Evolutionary conservation across 345 rosid species (phyloP), one percentile per base, ranked within the genome.

Genomic region (Gossypium raimondii): DNA sequence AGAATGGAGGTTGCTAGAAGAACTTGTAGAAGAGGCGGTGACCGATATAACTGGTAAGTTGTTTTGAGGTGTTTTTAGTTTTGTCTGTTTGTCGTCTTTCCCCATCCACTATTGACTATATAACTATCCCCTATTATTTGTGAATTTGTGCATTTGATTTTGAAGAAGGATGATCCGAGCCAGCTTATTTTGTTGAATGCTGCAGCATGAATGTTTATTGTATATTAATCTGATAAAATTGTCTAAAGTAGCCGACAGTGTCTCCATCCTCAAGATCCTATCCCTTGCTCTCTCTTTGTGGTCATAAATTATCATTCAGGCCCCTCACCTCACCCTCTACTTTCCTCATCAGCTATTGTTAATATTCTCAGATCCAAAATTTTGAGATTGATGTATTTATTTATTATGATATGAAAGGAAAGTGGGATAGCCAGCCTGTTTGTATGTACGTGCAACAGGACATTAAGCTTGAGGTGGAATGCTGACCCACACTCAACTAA

Each of bases 21-120:
- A 96, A 77, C 90, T 93, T 58, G 89, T 93, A 74, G 88, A 88
- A 76, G 98, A 96, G 76, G 85, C 92, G 52, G 95, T 93, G 66
- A 79, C 78, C 17, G 92, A 87, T 69, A 70, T 89, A 78, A 80
- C 85, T 60, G 81, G 80, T 68, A 76, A 80, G 75, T 68, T 70
- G 61, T 77, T 74, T 67, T 75, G 77, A 81, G 72, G 75, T 41
- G 7, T 18, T 58, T 17, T 16, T 29, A 34, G 41, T 18, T 62
- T 69, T 9, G 27, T 20, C 11, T 22, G 64, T 24, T 53, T 2
- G 3, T 70, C 27, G 14, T 58, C n/a, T 51, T 34, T 9, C 53
- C 55, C 43, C 68, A 47, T 4, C 34, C 29, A 48, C 38, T 18
- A 66, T 72, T 67, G 60, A 56, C 60, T 2, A 20, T 56, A 34